Conservation (phyloP, 768 basidiomycete species). For the Paxillus involutus region DNA sequence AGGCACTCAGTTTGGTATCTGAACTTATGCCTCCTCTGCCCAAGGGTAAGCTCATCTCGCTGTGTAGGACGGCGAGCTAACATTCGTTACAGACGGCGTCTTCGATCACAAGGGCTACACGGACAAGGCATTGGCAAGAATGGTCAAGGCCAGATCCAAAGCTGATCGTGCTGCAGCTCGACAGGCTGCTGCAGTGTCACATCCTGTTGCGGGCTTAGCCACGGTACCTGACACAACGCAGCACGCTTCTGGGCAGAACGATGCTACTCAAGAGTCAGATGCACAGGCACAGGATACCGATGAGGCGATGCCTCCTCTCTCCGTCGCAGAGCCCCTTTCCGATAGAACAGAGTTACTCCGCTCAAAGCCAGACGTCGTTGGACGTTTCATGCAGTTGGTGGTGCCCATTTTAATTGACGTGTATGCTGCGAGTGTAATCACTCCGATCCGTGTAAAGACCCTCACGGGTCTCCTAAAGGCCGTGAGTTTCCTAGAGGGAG, state of each 20-base stretch:
- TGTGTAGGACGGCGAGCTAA: slow-evolving; percentile 2
- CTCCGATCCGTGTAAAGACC: slow-evolving; percentile 85
- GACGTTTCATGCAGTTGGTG: slow-evolving; percentile 82
- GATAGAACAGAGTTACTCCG: slow-evolving; percentile 78
- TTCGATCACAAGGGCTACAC: slow-evolving; percentile 92
- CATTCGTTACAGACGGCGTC: slow-evolving; percentile 68
- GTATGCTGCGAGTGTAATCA: slow-evolving; percentile 96
- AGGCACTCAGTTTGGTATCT: slow-evolving; percentile 83
- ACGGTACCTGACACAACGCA: slow-evolving; percentile 20
- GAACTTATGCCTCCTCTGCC: slow-evolving; percentile 93
- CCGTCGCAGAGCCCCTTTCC: slow-evolving; percentile 32
- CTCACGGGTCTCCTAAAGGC: slow-evolving; percentile 88
- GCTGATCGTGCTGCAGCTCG: slow-evolving; percentile 75
- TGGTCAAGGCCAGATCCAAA: slow-evolving; percentile 82
- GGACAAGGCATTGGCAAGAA: slow-evolving; percentile 75
- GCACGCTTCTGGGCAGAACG: slow-evolving; percentile 12
- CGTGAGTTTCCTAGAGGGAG: slow-evolving; percentile 81
- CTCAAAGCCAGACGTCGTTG: slow-evolving; percentile 72
- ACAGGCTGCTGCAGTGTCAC: slow-evolving; percentile 40
- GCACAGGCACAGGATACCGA: slow-evolving; percentile 44
- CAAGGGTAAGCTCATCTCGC: slow-evolving; percentile 54
- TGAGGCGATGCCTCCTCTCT: slow-evolving; percentile 32
- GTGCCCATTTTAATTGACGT: slow-evolving; percentile 96
- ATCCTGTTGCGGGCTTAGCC: slow-evolving; percentile 28
- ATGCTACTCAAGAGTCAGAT: slow-evolving; percentile 32